Evolutionary conservation across 306 rosid species (phyloP), one percentile per base, ranked within the genome.

Genomic region (Ziziphus jujuba): DNA sequence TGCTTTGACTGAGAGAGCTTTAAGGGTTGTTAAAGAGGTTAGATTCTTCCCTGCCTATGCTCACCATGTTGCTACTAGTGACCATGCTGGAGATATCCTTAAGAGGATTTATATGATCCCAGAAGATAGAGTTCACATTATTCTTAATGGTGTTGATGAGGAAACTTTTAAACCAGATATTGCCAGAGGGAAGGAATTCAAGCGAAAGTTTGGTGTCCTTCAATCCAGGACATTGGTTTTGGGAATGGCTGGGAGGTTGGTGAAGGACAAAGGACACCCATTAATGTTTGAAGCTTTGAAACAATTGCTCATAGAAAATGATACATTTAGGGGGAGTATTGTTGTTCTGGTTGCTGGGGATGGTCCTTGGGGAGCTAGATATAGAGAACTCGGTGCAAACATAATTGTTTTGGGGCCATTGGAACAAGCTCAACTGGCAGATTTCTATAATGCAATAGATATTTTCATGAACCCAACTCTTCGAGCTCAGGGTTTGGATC

Each of bases 301-400:
- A 70, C 83, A 58, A 57, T 72, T 78, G 44, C 61, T 81, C 7
- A 65, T 14, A 65, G 91, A 89, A 73, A 87, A 81, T 24, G 65
- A 56, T 17, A 77, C 56, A 0, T 85, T 87, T 43, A 50, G 53
- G 73, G 79, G 71, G 15, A 83, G 66, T 65, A 43, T 69, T 59
- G 70, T 81, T 17, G 72, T 87, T 81, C 80, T 89, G 25, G 82
- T 89, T 28, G 91, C 91, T 36, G 89, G 96, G 16, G 85, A 85
- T 77, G 96, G 96, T 43, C 96, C 93, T 77, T 87, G 91, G 96
- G 87, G 82, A 51, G 74, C 72, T 65, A 83, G 96, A 67, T 81
- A 72, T 71, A 69, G 81, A 66, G 85, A 81, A 28, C 80, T 84
- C 38, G 93, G 96, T 70, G 2, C 54, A 14, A 81, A 81, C 66